phyloP scores from a whole-genome alignment of 192 early-diverging fungal species.

The Coemansia interrupta region DNA sequence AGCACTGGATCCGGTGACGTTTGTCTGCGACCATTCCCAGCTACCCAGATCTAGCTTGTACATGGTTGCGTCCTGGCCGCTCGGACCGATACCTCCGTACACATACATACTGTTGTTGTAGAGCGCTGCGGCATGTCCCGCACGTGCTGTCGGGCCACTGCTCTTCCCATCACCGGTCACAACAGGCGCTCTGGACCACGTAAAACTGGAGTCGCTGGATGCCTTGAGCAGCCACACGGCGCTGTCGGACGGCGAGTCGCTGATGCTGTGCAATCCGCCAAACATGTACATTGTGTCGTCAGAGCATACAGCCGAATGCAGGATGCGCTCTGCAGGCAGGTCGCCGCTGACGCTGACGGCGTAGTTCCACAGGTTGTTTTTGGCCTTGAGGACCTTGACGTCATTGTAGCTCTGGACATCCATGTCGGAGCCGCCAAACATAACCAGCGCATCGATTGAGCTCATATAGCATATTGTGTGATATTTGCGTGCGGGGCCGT shows the following conservation, averaged over 20 bases:
- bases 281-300: constrained; percentile 68
- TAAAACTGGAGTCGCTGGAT: constrained; percentile 11
- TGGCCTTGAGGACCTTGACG: constrained; percentile 54
- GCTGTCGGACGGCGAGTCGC: constrained; percentile 47
- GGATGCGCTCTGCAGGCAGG: constrained; percentile 55
- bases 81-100: constrained; percentile 63
- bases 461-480: constrained; percentile 57
- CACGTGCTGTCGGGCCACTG: constrained; percentile 53
- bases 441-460: constrained; percentile 55
- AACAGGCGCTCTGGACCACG: constrained; percentile 51
- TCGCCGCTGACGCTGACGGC: constrained; percentile 38
- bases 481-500: constrained; percentile 55
- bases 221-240: constrained; percentile 53
- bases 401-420: constrained; percentile 50
- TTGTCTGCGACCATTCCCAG: constrained; percentile 63
- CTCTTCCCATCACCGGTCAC: constrained; percentile 12
- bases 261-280: constrained; percentile 50
- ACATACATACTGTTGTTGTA: constrained; percentile 61
- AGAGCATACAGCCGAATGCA: constrained; percentile 66
- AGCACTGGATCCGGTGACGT: constrained; percentile 21
- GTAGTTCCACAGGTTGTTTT: constrained; percentile 56
- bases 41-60: constrained; percentile 59
- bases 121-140: constrained; percentile 65
- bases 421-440: constrained; percentile 66
- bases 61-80: constrained; percentile 58